Evolutionary conservation across 108 stramenopile species (phyloP), one percentile per base, ranked within the genome.

Genomic region (Cyclotella sp.): DNA sequence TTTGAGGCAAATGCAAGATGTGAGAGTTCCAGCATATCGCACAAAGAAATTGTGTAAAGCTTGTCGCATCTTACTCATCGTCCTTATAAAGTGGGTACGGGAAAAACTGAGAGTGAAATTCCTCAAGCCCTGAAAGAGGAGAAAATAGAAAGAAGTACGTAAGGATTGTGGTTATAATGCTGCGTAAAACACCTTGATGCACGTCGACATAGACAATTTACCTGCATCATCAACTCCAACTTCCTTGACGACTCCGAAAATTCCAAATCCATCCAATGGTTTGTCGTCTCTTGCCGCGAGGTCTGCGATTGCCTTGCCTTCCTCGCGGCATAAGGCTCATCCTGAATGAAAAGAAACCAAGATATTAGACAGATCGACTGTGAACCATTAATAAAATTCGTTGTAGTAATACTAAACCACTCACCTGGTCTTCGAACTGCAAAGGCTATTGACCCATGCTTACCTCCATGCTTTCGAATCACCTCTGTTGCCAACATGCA

Each of bases 271-370:
- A 59, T 86, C 78, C 18, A 81, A 29, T 55, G 77, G 75, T 44
- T 74, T 70, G 40, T 77, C 85, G 30, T 83, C 65, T 58, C 82
- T 47, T 44, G 79, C 73, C 72, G 81, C 80, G 68, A 88, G 85
- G 43, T 77, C 73, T 52, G 73, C 70, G 69, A 90, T 55, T 18
- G 83, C 87, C 51, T 43, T 83, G 59, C 81, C 89, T 72, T 90
- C 89, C 84, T 90, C 89, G 57, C 89, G 85, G 81, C 89, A 90
- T 49, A 88, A 26, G 39, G 53, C 62, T 88, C 89, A 90, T 44
- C 89, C 88, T 73, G 53, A 13, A 19, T 47, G 22, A 24, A 0
- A 7, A 9, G 22, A 14, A 47, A 57, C 14, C 19, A 8, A 7
- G 9, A 51, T 51, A 51, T 51, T 8, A 27, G 22, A 58, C 13